Conservation (phyloP, 163 green algal species). For the Chlorella variabilis region DNA sequence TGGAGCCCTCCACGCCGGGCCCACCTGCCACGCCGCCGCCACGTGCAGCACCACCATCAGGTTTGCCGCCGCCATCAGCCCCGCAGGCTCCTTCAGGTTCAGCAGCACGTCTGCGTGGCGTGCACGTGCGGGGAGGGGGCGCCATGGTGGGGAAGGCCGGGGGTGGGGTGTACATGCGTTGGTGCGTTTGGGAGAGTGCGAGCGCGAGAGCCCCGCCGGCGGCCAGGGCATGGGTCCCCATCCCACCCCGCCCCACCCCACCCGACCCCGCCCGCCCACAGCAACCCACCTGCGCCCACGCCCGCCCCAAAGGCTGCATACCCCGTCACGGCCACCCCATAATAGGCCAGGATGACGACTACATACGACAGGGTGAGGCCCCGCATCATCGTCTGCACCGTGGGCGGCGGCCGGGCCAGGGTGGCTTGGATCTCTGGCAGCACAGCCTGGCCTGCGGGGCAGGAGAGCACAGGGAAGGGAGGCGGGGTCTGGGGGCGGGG, state of each 20-base stretch:
- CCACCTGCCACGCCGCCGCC: constrained; percentile 30
- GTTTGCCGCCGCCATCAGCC: constrained; percentile 27
- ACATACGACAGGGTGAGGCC: constrained; percentile 53
- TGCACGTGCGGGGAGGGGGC: neutral
- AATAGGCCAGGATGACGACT: constrained; percentile 61
- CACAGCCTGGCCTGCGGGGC: constrained; percentile 55
- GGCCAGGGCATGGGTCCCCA: no score
- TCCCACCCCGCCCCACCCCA: neutral
- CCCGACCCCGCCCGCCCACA: neutral
- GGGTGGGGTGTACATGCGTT: neutral
- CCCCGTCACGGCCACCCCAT: constrained; percentile 51
- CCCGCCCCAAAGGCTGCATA: constrained; percentile 59
- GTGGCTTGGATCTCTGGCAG: constrained; percentile 69
- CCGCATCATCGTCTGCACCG: constrained; percentile 47
- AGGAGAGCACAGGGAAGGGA: neutral
- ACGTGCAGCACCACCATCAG: constrained; percentile 39
- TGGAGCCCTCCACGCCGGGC: neutral
- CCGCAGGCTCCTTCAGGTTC: constrained; percentile 9
- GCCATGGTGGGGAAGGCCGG: neutral
- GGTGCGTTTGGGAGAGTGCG: no score
- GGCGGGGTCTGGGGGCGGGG: neutral
- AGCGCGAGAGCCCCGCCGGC: no score
- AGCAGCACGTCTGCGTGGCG: constrained; percentile 29
- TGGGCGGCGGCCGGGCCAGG: constrained; percentile 37
- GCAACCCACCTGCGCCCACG: constrained; percentile 35